Conservation (phyloP, 495 filamentous ascomycete genomes). For the Aspergillus kassunensis region DNA sequence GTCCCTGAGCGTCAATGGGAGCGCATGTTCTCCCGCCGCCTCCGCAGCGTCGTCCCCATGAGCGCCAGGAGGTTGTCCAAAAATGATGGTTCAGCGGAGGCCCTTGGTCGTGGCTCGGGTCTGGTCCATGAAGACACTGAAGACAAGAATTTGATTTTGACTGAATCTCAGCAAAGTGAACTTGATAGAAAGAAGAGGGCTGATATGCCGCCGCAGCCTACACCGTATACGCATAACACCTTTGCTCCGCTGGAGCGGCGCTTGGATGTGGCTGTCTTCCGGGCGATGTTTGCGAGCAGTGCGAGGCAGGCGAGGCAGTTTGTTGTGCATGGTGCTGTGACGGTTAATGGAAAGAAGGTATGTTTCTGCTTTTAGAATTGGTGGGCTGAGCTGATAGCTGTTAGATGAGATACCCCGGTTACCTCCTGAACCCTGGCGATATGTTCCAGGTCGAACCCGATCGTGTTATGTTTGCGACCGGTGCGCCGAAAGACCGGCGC, state of each 20-base stretch:
- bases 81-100: constrained; percentile 74
- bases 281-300: constrained; percentile 91
- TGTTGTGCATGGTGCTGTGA: constrained; percentile 86
- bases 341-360: constrained; percentile 94
- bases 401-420: constrained; percentile 88
- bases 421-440: constrained; percentile 94
- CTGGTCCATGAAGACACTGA: no score
- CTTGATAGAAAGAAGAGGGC: no score
- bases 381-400: not conserved
- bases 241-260: constrained; percentile 87
- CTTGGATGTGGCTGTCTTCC: constrained; percentile 86
- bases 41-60: constrained; percentile 83
- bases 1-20: constrained; percentile 86
- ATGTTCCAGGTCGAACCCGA: constrained; percentile 94
- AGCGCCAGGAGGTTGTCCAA: constrained; percentile 67
- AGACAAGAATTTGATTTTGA: no score
- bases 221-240: constrained; percentile 88
- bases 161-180: no score
- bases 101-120: constrained; percentile 79
- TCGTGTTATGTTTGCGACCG: constrained; percentile 81
- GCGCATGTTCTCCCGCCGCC: constrained; percentile 78
- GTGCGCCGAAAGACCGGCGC: constrained; percentile 57
- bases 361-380: not conserved
- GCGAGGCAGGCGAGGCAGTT: constrained; percentile 93
- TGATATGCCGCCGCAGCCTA: no score